Conservation (phyloP, 2,329 filamentous ascomycete species). For the Colletotrichum musicola region DNA sequence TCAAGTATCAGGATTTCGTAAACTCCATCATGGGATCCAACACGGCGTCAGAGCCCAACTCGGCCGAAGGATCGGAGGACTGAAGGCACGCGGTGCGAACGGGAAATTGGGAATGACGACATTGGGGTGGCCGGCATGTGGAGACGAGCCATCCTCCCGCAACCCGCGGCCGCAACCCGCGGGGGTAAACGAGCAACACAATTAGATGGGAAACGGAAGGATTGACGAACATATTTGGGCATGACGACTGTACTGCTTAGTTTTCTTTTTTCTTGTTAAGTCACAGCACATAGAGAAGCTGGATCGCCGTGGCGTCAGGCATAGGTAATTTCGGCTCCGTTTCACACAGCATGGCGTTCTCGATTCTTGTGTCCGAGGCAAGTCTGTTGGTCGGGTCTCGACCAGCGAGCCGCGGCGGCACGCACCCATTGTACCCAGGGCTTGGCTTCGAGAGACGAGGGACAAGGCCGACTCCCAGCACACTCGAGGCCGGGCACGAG, state of each 20-base stretch:
- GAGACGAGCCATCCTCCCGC: conserved; percentile 14
- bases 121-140: conserved; percentile 21
- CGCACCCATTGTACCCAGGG: conserved; percentile 12
- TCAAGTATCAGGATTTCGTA: conserved; percentile 94
- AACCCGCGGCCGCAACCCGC: conserved; percentile 13
- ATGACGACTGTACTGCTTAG: conserved; percentile 23
- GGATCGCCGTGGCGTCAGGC: conserved; percentile 16
- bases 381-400: not conserved
- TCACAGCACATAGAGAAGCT: conserved; percentile 2
- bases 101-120: conserved; percentile 28
- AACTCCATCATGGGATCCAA: conserved; percentile 72
- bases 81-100: conserved; percentile 12
- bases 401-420: conserved; percentile 8
- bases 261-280: conserved; percentile 9
- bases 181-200: conserved; percentile 7
- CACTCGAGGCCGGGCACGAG: conserved; percentile 6
- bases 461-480: not conserved
- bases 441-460: conserved; percentile 13
- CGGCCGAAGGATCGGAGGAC: conserved; percentile 44
- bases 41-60: conserved; percentile 49
- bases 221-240: conserved; percentile 29
- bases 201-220: conserved; percentile 21
- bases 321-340: conserved; percentile 28
- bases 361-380: not conserved
- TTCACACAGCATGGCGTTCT: conserved; percentile 18